These are phyloP conservation scores for Chlorella ohadii DNA, from an alignment of 139 green algal species.

Conservation along the genomic window DNA sequence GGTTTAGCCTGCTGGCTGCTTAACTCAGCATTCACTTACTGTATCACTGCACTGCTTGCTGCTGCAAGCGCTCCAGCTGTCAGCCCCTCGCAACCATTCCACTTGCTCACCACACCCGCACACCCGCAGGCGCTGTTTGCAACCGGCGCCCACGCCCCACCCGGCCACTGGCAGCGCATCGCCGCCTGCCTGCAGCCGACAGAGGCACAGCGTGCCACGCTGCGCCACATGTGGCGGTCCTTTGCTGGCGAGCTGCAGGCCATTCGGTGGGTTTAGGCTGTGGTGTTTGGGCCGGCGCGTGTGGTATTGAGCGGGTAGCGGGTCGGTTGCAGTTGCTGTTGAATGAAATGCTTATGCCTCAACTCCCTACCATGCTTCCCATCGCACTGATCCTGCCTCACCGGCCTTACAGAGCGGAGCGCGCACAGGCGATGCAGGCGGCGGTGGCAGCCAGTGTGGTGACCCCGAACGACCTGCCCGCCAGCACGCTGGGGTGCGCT, in stretches of 20 bases:
- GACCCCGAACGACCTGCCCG: neutral
- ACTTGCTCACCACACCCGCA: too few relatives aligned
- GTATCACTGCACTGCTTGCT: too few relatives aligned
- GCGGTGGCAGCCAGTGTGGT: neutral
- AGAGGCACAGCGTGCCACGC: neutral
- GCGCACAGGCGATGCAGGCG: neutral
- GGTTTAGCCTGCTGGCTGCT: too few relatives aligned
- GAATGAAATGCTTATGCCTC: too few relatives aligned
- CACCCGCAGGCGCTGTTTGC: conserved; percentile 27
- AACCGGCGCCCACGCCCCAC: conserved; percentile 5
- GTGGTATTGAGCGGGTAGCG: too few relatives aligned
- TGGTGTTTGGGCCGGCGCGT: too few relatives aligned
- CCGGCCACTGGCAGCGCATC: conserved; percentile 2
- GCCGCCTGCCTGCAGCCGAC: conserved; percentile 1
- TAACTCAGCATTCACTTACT: too few relatives aligned
- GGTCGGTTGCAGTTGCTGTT: too few relatives aligned
- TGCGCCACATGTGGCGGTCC: conserved; percentile 20
- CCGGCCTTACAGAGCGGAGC: neutral
- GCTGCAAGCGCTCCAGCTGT: too few relatives aligned
- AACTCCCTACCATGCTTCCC: too few relatives aligned
- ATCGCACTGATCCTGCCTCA: neutral
- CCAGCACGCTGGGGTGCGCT: conserved; percentile 7
- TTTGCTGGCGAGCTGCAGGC: conserved; percentile 2
- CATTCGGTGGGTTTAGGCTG: neutral
- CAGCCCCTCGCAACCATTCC: too few relatives aligned